phyloP scores from a whole-genome alignment of 2,329 filamentous ascomycete species.

The Colletotrichum navitas region DNA sequence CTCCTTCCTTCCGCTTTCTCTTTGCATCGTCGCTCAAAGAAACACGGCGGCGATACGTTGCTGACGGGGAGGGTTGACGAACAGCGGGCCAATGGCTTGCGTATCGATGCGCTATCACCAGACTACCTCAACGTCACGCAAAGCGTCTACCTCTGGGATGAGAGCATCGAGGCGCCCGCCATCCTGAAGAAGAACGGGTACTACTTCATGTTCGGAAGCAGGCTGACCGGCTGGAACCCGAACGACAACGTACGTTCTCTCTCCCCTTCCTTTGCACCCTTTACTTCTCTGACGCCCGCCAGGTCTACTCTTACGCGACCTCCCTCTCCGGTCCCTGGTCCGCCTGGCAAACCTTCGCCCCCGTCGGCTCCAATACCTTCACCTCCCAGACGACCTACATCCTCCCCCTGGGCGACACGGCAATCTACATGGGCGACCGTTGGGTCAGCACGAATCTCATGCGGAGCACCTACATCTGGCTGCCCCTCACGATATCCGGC shows the following conservation, averaged over 20 bases:
- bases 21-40: neutral
- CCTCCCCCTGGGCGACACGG: slow-evolving; percentile 57
- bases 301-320: slow-evolving; percentile 68
- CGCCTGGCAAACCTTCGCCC: slow-evolving; percentile 69
- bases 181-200: slow-evolving; percentile 70
- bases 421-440: slow-evolving; percentile 76
- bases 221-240: slow-evolving; percentile 68
- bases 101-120: slow-evolving; percentile 67
- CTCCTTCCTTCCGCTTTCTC: neutral
- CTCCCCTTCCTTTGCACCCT: neutral
- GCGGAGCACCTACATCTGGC: slow-evolving; percentile 74
- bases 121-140: slow-evolving; percentile 67
- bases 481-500: slow-evolving; percentile 68
- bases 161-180: slow-evolving; percentile 72
- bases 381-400: slow-evolving; percentile 73
- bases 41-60: neutral
- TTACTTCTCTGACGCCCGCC: neutral
- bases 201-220: slow-evolving; percentile 76
- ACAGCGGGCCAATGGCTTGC: slow-evolving; percentile 44
- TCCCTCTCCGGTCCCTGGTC: slow-evolving; percentile 72
- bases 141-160: slow-evolving; percentile 64
- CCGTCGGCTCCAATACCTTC: slow-evolving; percentile 68
- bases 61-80: slow-evolving; percentile 4
- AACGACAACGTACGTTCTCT: slow-evolving; percentile 68
- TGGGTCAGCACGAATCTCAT: slow-evolving; percentile 72